Evolutionary conservation across 2,329 filamentous ascomycete species (phyloP), one percentile per base, ranked within the genome.

Genomic region (Escovopsis weberi): DNA sequence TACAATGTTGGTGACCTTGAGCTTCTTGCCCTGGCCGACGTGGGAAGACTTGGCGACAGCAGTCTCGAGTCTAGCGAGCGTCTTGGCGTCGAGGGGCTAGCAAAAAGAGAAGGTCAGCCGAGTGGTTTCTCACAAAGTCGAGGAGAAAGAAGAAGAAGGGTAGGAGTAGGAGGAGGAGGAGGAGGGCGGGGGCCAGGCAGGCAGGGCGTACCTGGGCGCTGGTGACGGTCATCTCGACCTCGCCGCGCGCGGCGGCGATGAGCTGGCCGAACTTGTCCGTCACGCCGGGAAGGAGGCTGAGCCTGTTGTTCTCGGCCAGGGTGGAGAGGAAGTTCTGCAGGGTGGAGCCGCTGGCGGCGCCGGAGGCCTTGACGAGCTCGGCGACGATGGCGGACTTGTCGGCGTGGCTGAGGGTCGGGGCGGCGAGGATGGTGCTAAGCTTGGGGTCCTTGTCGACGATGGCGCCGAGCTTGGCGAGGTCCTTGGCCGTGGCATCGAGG

Each of bases 291-390:
- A 98, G 75, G 49, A 91, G 71, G 51, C 80, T 79, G 53, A 98
- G 74, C 54, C 91, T 79, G 79, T 98, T 98, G 80, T 98, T 94
- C 71, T 91, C 85, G 53, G 91, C 89, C 45, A 98, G 77, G 45
- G 89, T 84, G 45, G 71, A 61, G 55, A 98, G 77, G 73, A 98
- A 88, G 77, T 95, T 93, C 80, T 91, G 87, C 65, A 96, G 70
- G 50, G 88, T 85, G 60, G 85, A 78, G 61, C 84, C 85, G 63
- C 80, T 74, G 53, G 68, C 66, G 53, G 68, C 66, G 54, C 82
- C 82, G 51, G 82, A 70, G 60, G 80, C 75, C 78, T 94, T 94
- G 67, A 82, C 74, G 54, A 98, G 78, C 75, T 96, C 89, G 57
- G 75, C 69, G 48, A 96, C 68, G 59, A 98, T 86, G 65, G 81